These are phyloP conservation scores for Penicillium crystallinum DNA, from an alignment of 495 filamentous ascomycete species.

Conservation along the genomic window DNA sequence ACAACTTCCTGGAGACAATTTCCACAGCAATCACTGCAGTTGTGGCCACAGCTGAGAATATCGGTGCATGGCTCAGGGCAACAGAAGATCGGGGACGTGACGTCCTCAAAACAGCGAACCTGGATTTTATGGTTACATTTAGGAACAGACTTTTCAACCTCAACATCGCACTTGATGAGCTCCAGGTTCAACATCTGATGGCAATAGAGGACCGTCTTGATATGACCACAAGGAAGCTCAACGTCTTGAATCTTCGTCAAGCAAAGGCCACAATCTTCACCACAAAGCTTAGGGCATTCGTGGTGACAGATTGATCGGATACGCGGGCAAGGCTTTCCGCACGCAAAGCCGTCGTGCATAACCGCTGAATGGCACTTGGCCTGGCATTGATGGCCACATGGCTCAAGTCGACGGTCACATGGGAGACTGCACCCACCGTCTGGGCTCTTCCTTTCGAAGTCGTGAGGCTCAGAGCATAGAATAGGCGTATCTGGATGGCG, in stretches of 20 bases:
- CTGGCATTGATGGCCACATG: slow-evolving; percentile 12
- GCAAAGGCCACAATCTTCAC: slow-evolving; percentile 5
- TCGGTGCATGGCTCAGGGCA: slow-evolving; percentile 3
- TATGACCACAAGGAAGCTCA: slow-evolving; percentile 6
- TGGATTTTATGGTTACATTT: slow-evolving; percentile 1
- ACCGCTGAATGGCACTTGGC: slow-evolving; percentile 8
- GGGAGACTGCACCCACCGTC: slow-evolving; percentile 9
- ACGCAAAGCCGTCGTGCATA: slow-evolving; percentile 8
- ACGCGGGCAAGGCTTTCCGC: slow-evolving; percentile 10
- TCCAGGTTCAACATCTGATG: neutral
- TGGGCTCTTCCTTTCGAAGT: slow-evolving; percentile 44
- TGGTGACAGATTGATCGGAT: slow-evolving; percentile 5
- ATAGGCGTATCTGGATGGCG: slow-evolving; percentile 56
- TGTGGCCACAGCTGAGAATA: slow-evolving; percentile 2
- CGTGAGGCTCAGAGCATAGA: slow-evolving; percentile 48
- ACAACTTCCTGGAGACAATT: neutral
- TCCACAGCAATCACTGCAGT: neutral
- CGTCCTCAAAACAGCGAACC: slow-evolving; percentile 1
- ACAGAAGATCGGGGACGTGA: neutral
- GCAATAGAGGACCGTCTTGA: neutral
- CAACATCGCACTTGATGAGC: neutral
- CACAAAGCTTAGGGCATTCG: slow-evolving; percentile 8
- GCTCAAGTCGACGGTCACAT: slow-evolving; percentile 9
- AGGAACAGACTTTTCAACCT: slow-evolving; percentile 1
- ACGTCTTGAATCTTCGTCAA: slow-evolving; percentile 2